phyloP scores from a whole-genome alignment of 176 grass and related monocot genomes.

The Olyra latifolia region DNA sequence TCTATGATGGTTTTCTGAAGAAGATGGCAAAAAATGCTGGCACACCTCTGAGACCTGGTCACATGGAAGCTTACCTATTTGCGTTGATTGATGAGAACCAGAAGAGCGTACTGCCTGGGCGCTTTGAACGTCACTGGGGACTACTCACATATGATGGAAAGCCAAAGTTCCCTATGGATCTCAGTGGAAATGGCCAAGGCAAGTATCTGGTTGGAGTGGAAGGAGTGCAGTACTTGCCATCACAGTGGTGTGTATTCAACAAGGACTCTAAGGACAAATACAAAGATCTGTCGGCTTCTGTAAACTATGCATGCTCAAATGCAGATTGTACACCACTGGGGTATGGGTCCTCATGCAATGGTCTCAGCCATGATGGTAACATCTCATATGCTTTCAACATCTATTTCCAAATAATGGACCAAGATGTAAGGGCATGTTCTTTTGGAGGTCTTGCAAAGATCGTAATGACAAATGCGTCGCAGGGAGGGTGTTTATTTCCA shows the following conservation, averaged over 20 bases:
- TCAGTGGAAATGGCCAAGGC: constrained; percentile 52
- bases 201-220: constrained; percentile 47
- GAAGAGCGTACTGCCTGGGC: constrained; percentile 78
- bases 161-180: constrained; percentile 74
- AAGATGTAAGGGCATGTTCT: constrained; percentile 60
- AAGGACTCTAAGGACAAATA: constrained; percentile 54
- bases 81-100: constrained; percentile 78
- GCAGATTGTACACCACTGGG: constrained; percentile 76
- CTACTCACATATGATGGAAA: constrained; percentile 71
- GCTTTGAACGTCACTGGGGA: constrained; percentile 82
- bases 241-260: constrained; percentile 77
- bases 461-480: constrained; percentile 35
- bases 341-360: constrained; percentile 62
- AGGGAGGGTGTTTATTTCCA: constrained; percentile 56
- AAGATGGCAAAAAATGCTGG: constrained; percentile 61
- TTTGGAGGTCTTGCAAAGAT: constrained; percentile 61
- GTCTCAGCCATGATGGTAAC: constrained; percentile 56
- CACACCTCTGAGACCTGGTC: constrained; percentile 67
- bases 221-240: constrained; percentile 63
- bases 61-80: constrained; percentile 74
- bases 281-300: constrained; percentile 46
- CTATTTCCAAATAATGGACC: constrained; percentile 67
- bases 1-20: constrained; percentile 73
- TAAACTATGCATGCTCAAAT: constrained; percentile 65
- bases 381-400: constrained; percentile 70